Base-by-base conservation (phyloP, 2,329 filamentous ascomycete genomes). In the Colletotrichum lentis region DNA sequence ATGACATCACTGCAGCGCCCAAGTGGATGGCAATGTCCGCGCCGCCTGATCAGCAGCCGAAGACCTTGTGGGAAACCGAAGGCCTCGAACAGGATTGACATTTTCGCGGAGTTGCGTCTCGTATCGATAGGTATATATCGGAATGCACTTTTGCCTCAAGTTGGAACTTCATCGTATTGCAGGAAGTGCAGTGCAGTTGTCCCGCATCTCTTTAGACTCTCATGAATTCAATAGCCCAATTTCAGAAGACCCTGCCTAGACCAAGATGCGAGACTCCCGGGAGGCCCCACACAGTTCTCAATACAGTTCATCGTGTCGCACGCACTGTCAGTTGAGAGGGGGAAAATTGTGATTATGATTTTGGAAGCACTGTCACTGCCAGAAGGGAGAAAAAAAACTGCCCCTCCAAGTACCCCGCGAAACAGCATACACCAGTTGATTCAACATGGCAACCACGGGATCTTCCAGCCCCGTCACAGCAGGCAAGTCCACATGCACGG, bases 391-490 rank as follows among this genome's bases (percentile, higher is more conserved):
- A 58, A 53, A 16, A 53, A 47, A 41, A 52, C 43, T 63, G 63
- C 67, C 67, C 67, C 67, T 63, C 67, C 67, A 59, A 54, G 41
- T 53, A 67, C 62, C 67, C 67, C 62, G 67, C 64, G 67, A 67
- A 27, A 44, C 39, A 64, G 61, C 35, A 50, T 50, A 52, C 27
- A 31, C 27, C 27, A 31, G 27, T 31, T 31, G n/a, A 69, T 50
- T 62, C 54, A 69, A 64, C 58, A 70, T 70, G 62, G 67, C 64
- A 43, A 61, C 71, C 37, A 55, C 53, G 50, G 64, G 37, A 41
- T 49, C 67, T 49, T 62, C 67, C 46, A 61, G 22, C 47, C 47
- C 67, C 46, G 37, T 66, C 62, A 70, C 69, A 46, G 57, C 69
- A 60, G 69, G 69, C 56, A 52, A 58, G 66, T 63, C 22, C 11